Base-by-base conservation (phyloP, 257 asterid genomes). In the Ajuga chamaepitys region DNA sequence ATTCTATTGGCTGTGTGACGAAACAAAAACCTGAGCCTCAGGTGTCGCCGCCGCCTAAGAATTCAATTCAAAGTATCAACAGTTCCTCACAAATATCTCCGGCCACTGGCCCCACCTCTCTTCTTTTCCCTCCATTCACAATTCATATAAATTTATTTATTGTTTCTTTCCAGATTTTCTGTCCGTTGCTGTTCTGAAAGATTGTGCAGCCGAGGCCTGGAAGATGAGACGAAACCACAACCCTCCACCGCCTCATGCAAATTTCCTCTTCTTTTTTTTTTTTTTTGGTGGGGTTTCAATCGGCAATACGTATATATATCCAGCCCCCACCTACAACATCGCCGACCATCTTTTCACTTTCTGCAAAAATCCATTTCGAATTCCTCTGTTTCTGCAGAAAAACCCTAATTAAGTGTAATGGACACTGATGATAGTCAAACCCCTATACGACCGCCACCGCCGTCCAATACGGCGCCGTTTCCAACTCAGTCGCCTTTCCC, bases 191-290 rank as follows among this genome's bases (percentile, higher is more conserved):
- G 52, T 32, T 37, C 22, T 21, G 59, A 68, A 57, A 47, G 13
- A 11, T 14, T 5, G 38, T 6, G 61, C 68, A 21, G 60, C 24
- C 7, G 20, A 35, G 4, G n/a, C n/a, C 59, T 21, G 71, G 62
- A 45, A 72, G 38, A 67, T 65, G 81, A 47, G 68, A 11, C 60
- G 66, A 74, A 51, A 10, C 51, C 60, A 41, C 70, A 13, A 51
- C n/a, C 37, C 59, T 68, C 83, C 84, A 86, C 95, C 88, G 95
- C 77, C 95, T 73, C 48, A 68, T 8, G 56, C 61, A 46, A 12
- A 8, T 38, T 66, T 61, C 14, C 41, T 54, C 79, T 76, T 74
- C 46, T 68, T 73, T 82, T 30, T 37, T 37, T 18, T 0, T 4
- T 18, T 16, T 5, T 10, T 20, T 44, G 28, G 35, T 46, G 73